Conservation (phyloP, 306 rosid genomes). For the Dalbergia cultrata region DNA sequence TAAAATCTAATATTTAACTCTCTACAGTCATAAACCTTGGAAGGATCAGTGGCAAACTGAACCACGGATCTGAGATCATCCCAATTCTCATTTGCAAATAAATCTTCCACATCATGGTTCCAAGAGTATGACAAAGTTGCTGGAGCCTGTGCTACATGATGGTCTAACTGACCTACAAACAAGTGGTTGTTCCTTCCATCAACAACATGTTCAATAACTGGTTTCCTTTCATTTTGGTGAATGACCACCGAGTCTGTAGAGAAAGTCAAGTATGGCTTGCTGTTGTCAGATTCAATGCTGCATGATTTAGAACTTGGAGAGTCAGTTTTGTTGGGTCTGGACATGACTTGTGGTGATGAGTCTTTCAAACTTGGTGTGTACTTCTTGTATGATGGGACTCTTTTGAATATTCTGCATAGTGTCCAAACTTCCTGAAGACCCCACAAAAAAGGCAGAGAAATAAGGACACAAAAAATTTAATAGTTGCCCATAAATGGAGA, state of each 20-base stretch:
- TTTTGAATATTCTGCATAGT: constrained; percentile 81
- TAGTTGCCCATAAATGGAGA: not conserved
- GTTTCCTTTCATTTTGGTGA: constrained; percentile 54
- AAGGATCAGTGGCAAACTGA: constrained; percentile 64
- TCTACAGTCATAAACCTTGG: constrained; percentile 57
- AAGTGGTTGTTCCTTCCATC: constrained; percentile 45
- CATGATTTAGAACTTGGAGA: constrained; percentile 66
- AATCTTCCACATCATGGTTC: constrained; percentile 55
- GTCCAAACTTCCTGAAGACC: constrained; percentile 93
- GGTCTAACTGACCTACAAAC: constrained; percentile 31
- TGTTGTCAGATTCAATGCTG: constrained; percentile 68
- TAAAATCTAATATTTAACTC: constrained; percentile 18
- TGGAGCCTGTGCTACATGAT: constrained; percentile 39
- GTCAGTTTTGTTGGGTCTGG: constrained; percentile 43
- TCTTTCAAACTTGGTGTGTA: constrained; percentile 59
- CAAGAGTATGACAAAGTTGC: constrained; percentile 50
- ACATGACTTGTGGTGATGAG: not conserved
- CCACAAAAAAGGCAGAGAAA: not conserved
- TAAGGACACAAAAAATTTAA: not conserved
- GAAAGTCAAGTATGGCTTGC: constrained; percentile 43
- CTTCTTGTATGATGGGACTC: constrained; percentile 71
- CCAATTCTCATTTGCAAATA: constrained; percentile 66
- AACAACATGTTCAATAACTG: constrained; percentile 39
- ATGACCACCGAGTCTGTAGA: constrained; percentile 48
- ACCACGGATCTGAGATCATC: constrained; percentile 77